These are phyloP conservation scores for Chytriomyces confervae DNA, from an alignment of 192 early-diverging fungal genomes.

Conservation along the genomic window DNA sequence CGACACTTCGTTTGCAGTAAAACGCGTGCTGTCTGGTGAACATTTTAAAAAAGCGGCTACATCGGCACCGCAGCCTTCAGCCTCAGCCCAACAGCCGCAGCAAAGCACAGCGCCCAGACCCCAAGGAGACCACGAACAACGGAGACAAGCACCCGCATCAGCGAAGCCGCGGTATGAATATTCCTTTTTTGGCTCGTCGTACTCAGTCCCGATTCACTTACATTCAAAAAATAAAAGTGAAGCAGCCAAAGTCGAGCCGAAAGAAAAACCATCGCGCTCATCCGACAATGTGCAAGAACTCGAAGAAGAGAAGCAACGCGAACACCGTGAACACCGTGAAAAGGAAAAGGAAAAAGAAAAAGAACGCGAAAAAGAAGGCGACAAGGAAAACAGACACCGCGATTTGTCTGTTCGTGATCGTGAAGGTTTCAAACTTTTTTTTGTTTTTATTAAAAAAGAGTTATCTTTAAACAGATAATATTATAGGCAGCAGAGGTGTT, in stretches of 20 bases:
- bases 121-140: background rate
- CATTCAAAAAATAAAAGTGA: background rate
- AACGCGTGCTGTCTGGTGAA: slow-evolving; percentile 56
- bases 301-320: background rate
- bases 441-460: too few species aligned
- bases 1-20: slow-evolving; percentile 51
- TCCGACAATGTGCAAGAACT: background rate
- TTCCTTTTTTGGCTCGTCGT: background rate
- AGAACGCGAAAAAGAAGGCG: slow-evolving; percentile 16
- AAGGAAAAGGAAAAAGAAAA: slow-evolving; percentile 21
- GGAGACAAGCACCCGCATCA: background rate
- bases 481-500: too few species aligned
- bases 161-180: background rate
- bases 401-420: too few species aligned
- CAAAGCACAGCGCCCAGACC: background rate
- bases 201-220: background rate
- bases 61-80: slow-evolving; percentile 13
- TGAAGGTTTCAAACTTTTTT: too few species aligned
- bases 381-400: slow-evolving; percentile 18
- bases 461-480: too few species aligned
- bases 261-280: slow-evolving; percentile 2
- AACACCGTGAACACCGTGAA: background rate
- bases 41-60: slow-evolving; percentile 41
- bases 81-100: slow-evolving; percentile 31
- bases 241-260: slow-evolving; percentile 21